A percentile compares a stretch with the other conserved stretches of the same genome.
phyloP scores from a whole-genome alignment of 345 rosid species.

The Murraya koenigii region DNA sequence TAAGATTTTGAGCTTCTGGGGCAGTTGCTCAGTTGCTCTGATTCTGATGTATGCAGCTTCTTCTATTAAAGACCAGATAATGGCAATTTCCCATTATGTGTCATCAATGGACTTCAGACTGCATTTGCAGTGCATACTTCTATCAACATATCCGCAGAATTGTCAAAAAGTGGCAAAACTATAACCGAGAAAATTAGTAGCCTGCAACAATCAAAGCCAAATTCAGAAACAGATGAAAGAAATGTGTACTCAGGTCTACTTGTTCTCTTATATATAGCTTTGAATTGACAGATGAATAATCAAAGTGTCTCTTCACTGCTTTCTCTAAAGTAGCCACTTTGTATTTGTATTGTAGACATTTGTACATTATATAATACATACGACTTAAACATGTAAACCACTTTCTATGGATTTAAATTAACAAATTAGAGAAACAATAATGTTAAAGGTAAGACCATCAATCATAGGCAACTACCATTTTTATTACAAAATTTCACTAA shows the following conservation, averaged over 20 bases:
- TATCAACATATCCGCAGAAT: not conserved
- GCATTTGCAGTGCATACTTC: not conserved
- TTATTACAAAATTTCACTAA: too few relatives aligned
- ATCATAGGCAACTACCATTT: not conserved
- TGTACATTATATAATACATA: not conserved
- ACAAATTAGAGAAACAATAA: too few relatives aligned
- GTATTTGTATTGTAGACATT: not conserved
- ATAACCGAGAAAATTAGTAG: not conserved
- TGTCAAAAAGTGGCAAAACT: conserved; percentile 9
- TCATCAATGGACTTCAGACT: not conserved
- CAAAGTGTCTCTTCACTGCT: not conserved
- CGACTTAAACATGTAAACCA: not conserved
- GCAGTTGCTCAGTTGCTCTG: conserved; percentile 10
- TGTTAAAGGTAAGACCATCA: not conserved
- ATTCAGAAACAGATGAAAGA: not conserved
- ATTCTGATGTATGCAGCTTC: conserved; percentile 8
- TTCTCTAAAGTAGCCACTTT: not conserved
- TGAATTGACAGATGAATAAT: not conserved
- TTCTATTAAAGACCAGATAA: not conserved
- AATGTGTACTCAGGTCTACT: not conserved
- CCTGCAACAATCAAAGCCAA: conserved; percentile 20
- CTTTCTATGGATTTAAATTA: not conserved
- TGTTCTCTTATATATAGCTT: not conserved
- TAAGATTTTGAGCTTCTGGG: conserved; percentile 16
- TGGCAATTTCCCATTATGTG: not conserved